These are phyloP conservation scores for Spergularia azorica DNA, from an alignment of 179 eudicot genomes.

Conservation along the genomic window DNA sequence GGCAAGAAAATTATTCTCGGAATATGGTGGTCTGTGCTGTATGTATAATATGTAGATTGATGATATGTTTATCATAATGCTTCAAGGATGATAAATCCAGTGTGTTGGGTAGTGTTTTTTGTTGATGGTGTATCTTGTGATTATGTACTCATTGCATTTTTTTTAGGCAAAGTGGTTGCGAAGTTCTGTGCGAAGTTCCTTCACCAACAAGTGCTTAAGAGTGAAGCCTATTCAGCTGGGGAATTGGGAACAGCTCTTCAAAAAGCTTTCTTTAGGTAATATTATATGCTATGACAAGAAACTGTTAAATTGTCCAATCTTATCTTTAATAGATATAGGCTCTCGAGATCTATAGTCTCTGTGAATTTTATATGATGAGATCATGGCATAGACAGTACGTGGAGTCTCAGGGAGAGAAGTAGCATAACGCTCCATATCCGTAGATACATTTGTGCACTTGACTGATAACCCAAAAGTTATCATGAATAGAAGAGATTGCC, in stretches of 20 bases:
- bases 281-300: background rate
- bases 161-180: slow-evolving; percentile 91
- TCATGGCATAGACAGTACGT: background rate
- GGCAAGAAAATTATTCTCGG: background rate
- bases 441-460: background rate
- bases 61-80: background rate
- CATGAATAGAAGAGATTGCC: background rate
- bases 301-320: slow-evolving; percentile 4
- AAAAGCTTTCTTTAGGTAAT: slow-evolving; percentile 86
- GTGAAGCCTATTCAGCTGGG: slow-evolving; percentile 83
- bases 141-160: slow-evolving; percentile 4
- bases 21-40: background rate
- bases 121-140: background rate
- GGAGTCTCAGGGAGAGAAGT: background rate
- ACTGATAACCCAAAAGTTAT: background rate
- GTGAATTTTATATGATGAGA: background rate
- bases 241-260: slow-evolving; percentile 82
- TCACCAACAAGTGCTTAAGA: slow-evolving; percentile 90
- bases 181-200: slow-evolving; percentile 98
- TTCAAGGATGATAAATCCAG: background rate
- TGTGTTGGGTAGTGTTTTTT: background rate
- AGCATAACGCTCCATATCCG: background rate
- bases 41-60: background rate
- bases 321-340: background rate
- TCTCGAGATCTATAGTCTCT: background rate